phyloP scores from a whole-genome alignment of 768 basidiomycete genomes.

The Cyclocybe cylindracea region DNA sequence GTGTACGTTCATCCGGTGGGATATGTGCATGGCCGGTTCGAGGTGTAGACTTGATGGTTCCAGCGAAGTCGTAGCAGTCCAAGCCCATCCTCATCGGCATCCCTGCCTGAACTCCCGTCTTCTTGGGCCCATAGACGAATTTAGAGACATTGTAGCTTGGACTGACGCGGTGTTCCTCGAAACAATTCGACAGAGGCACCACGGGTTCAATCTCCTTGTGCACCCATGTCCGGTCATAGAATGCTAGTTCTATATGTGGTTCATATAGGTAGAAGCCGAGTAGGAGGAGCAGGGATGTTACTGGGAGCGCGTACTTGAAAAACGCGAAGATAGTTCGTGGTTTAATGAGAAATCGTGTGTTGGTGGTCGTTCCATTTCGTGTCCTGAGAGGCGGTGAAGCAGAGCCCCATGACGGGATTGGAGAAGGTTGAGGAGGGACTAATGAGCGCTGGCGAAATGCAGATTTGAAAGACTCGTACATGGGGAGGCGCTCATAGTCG shows the following conservation, averaged over 20 bases:
- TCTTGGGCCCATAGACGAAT: conserved; percentile 62
- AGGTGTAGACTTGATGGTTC: conserved; percentile 57
- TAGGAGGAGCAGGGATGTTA: conserved; percentile 38
- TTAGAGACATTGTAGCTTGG: conserved; percentile 68
- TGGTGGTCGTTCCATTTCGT: conserved; percentile 20
- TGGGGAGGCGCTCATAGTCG: conserved; percentile 51
- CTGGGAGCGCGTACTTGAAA: conserved; percentile 46
- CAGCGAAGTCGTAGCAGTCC: conserved; percentile 93
- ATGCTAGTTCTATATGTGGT: conserved; percentile 82
- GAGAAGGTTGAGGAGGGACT: conserved; percentile 22
- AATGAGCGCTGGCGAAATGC: conserved; percentile 24
- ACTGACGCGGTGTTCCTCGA: conserved; percentile 60
- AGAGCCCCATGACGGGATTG: conserved; percentile 14
- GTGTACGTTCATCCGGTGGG: conserved; percentile 48
- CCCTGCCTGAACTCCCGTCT: conserved; percentile 78
- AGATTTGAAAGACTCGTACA: conserved; percentile 37
- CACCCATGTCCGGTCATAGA: conserved; percentile 80
- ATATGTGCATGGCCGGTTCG: conserved; percentile 11
- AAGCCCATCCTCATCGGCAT: conserved; percentile 75
- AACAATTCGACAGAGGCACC: conserved; percentile 72
- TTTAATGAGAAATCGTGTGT: conserved; percentile 26
- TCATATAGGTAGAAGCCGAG: conserved; percentile 67
- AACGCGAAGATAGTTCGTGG: conserved; percentile 37
- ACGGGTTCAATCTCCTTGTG: conserved; percentile 67
- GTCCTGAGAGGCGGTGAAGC: conserved; percentile 25